phyloP scores from a whole-genome alignment of 371 early-diverging fungal genomes.

The Polyrhizophydium stewartii region DNA sequence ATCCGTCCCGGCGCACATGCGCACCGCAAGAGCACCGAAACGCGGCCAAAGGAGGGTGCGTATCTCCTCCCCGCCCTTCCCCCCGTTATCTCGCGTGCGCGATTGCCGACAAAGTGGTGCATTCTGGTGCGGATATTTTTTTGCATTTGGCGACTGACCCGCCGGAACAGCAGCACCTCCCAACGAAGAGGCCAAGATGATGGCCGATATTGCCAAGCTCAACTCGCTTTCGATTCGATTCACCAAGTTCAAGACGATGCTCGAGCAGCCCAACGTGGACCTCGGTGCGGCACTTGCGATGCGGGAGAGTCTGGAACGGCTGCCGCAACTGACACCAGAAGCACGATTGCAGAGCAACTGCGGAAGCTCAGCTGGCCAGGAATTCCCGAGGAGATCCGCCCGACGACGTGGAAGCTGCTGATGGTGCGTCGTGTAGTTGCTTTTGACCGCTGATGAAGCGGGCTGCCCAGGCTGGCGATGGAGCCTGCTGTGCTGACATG shows the following conservation, averaged over 20 bases:
- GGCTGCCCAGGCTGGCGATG: no score
- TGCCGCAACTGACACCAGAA: no score
- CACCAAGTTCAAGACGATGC: constrained; percentile 64
- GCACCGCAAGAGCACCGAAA: not conserved
- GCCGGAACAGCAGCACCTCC: no score
- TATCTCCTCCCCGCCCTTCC: no score
- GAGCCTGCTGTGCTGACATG: not conserved
- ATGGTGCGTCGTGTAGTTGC: constrained; percentile 62
- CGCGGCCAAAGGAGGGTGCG: not conserved
- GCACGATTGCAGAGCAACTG: constrained; percentile 49
- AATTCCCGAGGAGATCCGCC: constrained; percentile 77
- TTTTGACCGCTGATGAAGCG: not conserved
- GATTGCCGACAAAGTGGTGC: no score
- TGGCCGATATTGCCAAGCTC: constrained; percentile 41
- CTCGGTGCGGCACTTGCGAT: no score
- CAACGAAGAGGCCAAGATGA: constrained; percentile 35
- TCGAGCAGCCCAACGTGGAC: constrained; percentile 72
- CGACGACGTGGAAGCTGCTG: constrained; percentile 86
- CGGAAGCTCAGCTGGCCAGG: constrained; percentile 87
- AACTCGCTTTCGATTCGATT: constrained; percentile 42
- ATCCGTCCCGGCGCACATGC: not conserved
- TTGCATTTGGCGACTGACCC: no score
- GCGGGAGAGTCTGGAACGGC: no score
- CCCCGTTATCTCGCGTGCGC: no score
- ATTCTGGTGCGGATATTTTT: no score